phyloP scores from a whole-genome alignment of 805 yeast species.

The Ogataea dorogensis region DNA sequence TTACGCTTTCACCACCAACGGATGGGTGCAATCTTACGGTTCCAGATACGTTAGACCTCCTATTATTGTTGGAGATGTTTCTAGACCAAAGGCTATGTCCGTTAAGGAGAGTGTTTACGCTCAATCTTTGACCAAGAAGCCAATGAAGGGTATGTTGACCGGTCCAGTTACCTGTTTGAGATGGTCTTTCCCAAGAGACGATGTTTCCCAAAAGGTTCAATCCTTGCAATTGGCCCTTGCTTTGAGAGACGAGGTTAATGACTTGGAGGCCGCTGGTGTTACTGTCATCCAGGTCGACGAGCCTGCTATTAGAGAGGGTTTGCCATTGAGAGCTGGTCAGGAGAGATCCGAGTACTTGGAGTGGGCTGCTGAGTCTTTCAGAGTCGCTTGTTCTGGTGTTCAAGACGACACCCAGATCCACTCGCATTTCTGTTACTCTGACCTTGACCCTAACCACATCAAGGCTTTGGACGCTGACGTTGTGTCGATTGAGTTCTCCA shows the following conservation, averaged over 20 bases:
- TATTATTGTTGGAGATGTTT: constrained; percentile 97
- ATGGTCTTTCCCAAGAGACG: constrained; percentile 99
- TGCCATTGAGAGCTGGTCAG: constrained; percentile 96
- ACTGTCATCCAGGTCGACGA: constrained; percentile 98
- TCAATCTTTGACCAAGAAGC: constrained; percentile 91
- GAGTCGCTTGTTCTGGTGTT: constrained; percentile 99
- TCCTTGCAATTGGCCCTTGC: constrained; percentile 97
- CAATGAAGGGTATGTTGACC: constrained; percentile 99
- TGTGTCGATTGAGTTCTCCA: constrained; percentile 98
- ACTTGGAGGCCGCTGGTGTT: constrained; percentile 97
- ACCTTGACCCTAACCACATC: constrained; percentile 98
- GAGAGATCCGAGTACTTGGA: constrained; percentile 95
- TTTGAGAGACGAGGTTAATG: constrained; percentile 96
- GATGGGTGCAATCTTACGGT: constrained; percentile 99
- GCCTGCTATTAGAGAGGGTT: constrained; percentile 99
- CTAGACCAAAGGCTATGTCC: constrained; percentile 98
- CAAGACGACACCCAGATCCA: constrained; percentile 94
- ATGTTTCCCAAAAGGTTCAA: constrained; percentile 88
- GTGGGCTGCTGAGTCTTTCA: constrained; percentile 99
- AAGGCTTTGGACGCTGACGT: constrained; percentile 99
- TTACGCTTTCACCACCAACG: constrained; percentile 96
- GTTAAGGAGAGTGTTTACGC: constrained; percentile 99
- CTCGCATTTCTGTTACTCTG: constrained; percentile 99
- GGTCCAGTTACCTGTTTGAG: constrained; percentile 99
- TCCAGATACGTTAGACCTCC: constrained; percentile 99